Conservation (phyloP, 2,329 filamentous ascomycete genomes). For the Pseudofabraea citricarpa region DNA sequence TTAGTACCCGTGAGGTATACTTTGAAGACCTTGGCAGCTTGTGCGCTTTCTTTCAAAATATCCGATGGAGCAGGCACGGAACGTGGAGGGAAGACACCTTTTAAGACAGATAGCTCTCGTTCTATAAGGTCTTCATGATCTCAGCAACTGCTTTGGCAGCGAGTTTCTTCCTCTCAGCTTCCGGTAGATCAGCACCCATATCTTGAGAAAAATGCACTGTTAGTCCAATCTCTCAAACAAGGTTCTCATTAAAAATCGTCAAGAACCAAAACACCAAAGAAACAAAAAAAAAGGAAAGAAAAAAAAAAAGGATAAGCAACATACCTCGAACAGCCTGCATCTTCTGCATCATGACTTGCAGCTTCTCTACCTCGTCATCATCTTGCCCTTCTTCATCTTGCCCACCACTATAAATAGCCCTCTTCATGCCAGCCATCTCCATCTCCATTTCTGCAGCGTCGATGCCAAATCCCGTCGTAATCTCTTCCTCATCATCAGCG, state of each 20-base stretch:
- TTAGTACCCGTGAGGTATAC: no score
- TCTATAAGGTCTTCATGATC: conserved; percentile 47
- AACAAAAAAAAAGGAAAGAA: neutral
- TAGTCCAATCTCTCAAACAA: no score
- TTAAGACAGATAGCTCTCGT: no score
- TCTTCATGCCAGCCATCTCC: conserved; percentile 33
- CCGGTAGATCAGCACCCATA: conserved; percentile 52
- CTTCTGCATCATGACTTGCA: conserved; percentile 61
- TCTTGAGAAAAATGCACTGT: conserved; percentile 43
- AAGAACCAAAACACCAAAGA: no score
- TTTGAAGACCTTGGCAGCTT: no score
- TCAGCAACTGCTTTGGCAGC: conserved; percentile 58
- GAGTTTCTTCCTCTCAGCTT: conserved; percentile 55
- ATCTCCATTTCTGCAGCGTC: conserved; percentile 30
- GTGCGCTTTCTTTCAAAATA: no score
- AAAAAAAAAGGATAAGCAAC: conserved; percentile 2
- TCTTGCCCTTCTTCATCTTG: conserved; percentile 19
- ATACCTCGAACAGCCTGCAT: conserved; percentile 48
- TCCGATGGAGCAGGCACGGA: no score
- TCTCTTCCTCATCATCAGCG: conserved; percentile 20
- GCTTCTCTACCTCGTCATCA: conserved; percentile 43
- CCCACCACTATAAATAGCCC: conserved; percentile 25
- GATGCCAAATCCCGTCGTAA: conserved; percentile 23
- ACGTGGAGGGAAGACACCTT: no score
- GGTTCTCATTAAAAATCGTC: no score